These are phyloP conservation scores for Mycena alexandri DNA, from an alignment of 768 basidiomycete species.

Conservation along the genomic window DNA sequence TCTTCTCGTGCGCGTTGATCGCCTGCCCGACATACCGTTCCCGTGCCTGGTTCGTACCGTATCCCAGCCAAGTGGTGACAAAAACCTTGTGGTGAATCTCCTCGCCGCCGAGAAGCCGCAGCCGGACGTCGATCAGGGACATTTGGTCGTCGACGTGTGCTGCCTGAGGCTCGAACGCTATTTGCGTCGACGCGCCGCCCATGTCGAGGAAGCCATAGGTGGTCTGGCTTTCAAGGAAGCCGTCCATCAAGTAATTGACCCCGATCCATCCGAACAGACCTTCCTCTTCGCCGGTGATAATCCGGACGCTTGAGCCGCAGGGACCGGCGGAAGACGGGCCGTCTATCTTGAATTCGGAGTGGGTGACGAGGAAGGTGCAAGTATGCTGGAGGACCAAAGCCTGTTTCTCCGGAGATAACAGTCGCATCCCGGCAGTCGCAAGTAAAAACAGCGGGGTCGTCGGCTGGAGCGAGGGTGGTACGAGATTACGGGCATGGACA, in stretches of 20 bases:
- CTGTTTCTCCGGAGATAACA: constrained; percentile 78
- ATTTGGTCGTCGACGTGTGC: constrained; percentile 68
- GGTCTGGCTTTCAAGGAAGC: constrained; percentile 81
- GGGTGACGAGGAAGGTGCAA: constrained; percentile 79
- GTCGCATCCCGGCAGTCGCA: constrained; percentile 97
- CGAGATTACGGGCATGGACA: constrained; percentile 81
- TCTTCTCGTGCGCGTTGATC: constrained; percentile 68
- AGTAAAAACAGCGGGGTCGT: constrained; percentile 94
- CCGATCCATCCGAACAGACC: constrained; percentile 99
- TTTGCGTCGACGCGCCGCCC: constrained; percentile 99
- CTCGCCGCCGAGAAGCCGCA: constrained; percentile 86
- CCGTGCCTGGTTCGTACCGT: constrained; percentile 97
- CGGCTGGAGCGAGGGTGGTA: constrained; percentile 87
- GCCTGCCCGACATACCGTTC: constrained; percentile 88
- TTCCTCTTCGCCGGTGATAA: constrained; percentile 98
- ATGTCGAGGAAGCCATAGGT: constrained; percentile 99
- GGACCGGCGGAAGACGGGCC: constrained; percentile 75
- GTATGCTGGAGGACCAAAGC: constrained; percentile 79
- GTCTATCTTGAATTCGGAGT: constrained; percentile 86
- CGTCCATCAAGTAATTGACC: constrained; percentile 99
- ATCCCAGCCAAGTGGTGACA: constrained; percentile 98
- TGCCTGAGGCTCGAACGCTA: constrained; percentile 91
- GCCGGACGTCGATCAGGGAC: constrained; percentile 81
- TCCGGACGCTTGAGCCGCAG: constrained; percentile 92
- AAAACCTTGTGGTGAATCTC: constrained; percentile 94